Conservation (phyloP, 768 basidiomycete species). For the Lyophyllum shimeji region DNA sequence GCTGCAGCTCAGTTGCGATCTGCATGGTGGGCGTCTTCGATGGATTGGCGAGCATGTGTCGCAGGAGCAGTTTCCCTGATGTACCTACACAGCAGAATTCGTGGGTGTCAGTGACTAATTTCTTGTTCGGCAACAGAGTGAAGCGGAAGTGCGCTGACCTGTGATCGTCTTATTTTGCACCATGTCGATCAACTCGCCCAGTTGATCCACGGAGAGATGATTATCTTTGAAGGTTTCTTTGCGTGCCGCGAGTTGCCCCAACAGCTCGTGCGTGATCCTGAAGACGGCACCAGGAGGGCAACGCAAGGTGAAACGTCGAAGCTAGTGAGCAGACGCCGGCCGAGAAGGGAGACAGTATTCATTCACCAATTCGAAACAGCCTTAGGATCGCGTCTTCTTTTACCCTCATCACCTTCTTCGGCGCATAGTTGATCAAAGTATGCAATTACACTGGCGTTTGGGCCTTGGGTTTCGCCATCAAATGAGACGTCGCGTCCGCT, state of each 20-base stretch:
- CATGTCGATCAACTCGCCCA: conserved; percentile 79
- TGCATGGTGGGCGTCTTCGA: conserved; percentile 32
- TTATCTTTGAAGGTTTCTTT: conserved; percentile 57
- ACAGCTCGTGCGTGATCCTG: conserved; percentile 88
- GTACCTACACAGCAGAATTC: conserved; percentile 48
- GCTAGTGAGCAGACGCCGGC: conserved; percentile 4
- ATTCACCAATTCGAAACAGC: conserved; percentile 82
- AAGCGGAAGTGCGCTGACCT: conserved; percentile 38
- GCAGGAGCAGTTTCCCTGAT: conserved; percentile 76
- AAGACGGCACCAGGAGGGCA: not conserved
- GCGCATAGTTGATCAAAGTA: conserved; percentile 81
- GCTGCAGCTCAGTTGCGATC: conserved; percentile 50
- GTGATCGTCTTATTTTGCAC: conserved; percentile 69
- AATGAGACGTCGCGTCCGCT: conserved; percentile 58
- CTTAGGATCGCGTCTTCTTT: conserved; percentile 55
- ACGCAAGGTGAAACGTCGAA: conserved; percentile 5
- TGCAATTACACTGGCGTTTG: conserved; percentile 50
- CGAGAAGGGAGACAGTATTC: not conserved
- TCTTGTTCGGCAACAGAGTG: not conserved
- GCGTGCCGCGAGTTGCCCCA: conserved; percentile 70
- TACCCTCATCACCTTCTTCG: conserved; percentile 8
- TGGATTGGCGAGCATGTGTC: conserved; percentile 58
- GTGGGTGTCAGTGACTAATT: not conserved
- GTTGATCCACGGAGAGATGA: conserved; percentile 56
- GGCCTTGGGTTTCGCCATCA: conserved; percentile 47